Evolutionary conservation across 169 alveolate genomes (phyloP), one percentile per base, ranked within the genome.

Genomic region (Plasmodium vivax): DNA sequence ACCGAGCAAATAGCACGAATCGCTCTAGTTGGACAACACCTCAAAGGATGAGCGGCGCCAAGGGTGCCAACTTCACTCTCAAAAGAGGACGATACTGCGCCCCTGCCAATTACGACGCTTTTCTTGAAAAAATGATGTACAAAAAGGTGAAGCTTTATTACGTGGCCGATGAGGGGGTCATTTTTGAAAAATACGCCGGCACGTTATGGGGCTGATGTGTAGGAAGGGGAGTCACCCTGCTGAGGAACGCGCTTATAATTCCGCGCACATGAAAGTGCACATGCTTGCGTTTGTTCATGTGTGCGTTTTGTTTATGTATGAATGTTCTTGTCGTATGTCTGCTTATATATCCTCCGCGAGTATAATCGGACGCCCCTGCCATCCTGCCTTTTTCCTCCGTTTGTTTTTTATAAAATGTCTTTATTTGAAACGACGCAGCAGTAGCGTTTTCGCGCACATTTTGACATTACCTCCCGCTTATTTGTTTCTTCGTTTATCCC

Each of bases 151-250:
- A 88, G 27, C 83, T 88, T 23, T 88, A 79, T 58, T 88, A 79
- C 36, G 83, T 88, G 14, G 43, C 82, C 8, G 90, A 80, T 88
- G 94, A 88, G 72, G 83, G 27, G 32, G 27, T 88, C 30, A 88
- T 88, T 88, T 88, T 88, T 88, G 73, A 88, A 79, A 88, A 88
- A 54, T 88, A 38, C 74, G 62, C 19, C 30, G 94, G 94, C 30
- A 88, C 94, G 19, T 58, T 88, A 12, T 88, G 94, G 94, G 83
- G 83, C 41, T 88, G 68, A 88, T 23, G 30, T 54, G 34, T 41
- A 74, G 12, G 36, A 73, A 77, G 34, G 56, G 62, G 56, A 34
- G 56, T 68, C n/a, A 19, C 32, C 32, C n/a, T 68, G 77, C 14
- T 34, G 77, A n/a, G 77, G 41, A 30, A 68, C 6, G 32, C 6